Evolutionary conservation across 1,284 basidiomycete genomes (phyloP).

Genomic region (Trametes versicolor): DNA sequence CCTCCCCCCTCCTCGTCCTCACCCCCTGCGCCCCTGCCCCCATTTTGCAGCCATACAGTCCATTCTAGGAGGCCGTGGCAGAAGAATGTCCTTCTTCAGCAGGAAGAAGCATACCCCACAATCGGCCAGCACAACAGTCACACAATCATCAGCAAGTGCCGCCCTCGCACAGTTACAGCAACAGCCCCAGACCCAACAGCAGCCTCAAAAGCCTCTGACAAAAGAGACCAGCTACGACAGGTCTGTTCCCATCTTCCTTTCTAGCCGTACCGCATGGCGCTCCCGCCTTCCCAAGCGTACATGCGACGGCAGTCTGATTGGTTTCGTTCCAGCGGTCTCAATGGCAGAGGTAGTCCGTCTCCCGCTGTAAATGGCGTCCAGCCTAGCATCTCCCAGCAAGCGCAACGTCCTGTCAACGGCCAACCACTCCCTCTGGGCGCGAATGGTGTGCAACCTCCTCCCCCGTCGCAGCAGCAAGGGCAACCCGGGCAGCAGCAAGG

Average conservation of each 20-base stretch:
- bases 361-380: constrained; percentile 38
- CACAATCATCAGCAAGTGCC: constrained; percentile 66
- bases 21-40: constrained; percentile 20
- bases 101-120: constrained; percentile 75
- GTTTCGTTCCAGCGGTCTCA: constrained; percentile 40
- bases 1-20: constrained; percentile 20
- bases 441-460: constrained; percentile 41
- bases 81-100: constrained; percentile 91
- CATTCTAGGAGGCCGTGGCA: constrained; percentile 60
- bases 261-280: constrained; percentile 18
- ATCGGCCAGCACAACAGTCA: constrained; percentile 56
- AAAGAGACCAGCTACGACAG: constrained; percentile 47
- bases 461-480: constrained; percentile 40
- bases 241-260: constrained; percentile 33
- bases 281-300: constrained; percentile 21
- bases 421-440: constrained; percentile 37
- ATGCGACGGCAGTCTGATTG: constrained; percentile 33
- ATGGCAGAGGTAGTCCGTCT: constrained; percentile 45
- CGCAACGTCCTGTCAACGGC: constrained; percentile 34
- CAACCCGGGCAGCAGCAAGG: constrained; percentile 40
- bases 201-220: constrained; percentile 43
- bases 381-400: constrained; percentile 36
- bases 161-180: constrained; percentile 60
- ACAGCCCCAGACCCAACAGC: constrained; percentile 40
- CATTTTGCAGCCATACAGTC: constrained; percentile 61